Conservation (phyloP, 371 early-diverging fungal species). For the Chytridiales sp. region DNA sequence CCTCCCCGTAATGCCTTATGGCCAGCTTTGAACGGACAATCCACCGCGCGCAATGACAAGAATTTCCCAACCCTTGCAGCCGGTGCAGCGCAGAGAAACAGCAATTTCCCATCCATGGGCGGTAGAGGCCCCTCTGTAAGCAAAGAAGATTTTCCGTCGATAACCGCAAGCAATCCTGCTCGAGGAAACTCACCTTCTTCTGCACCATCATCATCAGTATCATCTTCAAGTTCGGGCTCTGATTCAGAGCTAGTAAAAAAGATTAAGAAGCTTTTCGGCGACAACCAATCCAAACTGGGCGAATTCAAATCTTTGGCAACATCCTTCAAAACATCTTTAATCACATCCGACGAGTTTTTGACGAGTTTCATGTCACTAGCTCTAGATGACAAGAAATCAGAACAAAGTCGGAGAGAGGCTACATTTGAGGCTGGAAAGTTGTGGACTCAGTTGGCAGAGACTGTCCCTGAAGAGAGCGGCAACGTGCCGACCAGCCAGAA, state of each 20-base stretch:
- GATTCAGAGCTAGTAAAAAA: conserved; percentile 29
- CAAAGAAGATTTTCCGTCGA: conserved; percentile 13
- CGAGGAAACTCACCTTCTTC: conserved; percentile 10
- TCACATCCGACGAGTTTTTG: conserved; percentile 60
- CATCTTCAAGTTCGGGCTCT: conserved; percentile 5
- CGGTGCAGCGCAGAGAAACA: conserved; percentile 1
- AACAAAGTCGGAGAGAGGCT: conserved; percentile 25
- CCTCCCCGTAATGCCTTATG: not conserved
- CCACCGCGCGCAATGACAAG: not conserved
- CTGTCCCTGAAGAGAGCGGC: conserved; percentile 26
- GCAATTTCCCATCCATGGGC: not conserved
- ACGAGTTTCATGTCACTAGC: conserved; percentile 53
- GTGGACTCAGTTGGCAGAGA: conserved; percentile 42
- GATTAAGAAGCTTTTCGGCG: conserved; percentile 35
- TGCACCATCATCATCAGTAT: conserved; percentile 5
- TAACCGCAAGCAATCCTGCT: conserved; percentile 10
- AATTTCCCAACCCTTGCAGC: not conserved
- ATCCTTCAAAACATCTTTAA: conserved; percentile 52
- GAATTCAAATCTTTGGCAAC: conserved; percentile 63
- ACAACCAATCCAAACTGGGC: conserved; percentile 30
- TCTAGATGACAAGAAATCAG: conserved; percentile 26
- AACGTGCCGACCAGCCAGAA: not conserved
- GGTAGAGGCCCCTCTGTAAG: conserved; percentile 1
- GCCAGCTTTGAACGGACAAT: not conserved
- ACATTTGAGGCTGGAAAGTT: conserved; percentile 33